Evolutionary conservation across 345 rosid genomes (phyloP), one percentile per base, ranked within the genome.

Genomic region (Bruguiera sexangula): DNA sequence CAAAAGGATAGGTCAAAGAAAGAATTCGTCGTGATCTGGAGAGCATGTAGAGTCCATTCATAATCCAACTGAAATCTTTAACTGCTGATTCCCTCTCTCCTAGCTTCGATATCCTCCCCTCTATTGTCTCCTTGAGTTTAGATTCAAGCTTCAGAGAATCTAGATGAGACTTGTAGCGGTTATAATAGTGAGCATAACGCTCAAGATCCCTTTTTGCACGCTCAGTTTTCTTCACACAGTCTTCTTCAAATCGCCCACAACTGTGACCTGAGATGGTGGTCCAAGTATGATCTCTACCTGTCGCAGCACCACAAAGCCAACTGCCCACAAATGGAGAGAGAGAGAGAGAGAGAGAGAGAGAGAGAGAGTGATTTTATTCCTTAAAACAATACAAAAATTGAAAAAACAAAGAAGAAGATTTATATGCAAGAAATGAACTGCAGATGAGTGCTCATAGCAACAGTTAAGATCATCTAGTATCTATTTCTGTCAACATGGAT

Each of bases 271-370:
- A 56, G 65, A 94, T 94, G 30, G 76, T 78, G 13, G 82, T 64
- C 86, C 86, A 91, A 37, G 89, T 91, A 78, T 94, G 97, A 29
- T 70, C 84, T 60, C 71, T 76, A 53, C 98, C 97, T 9, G 95
- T 94, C 62, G 97, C 96, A 69, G 81, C 96, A 63, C 97, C 98
- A 76, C 98, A 94, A n/a, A 91, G 76, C 96, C 97, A 94, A 75
- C 96, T 93, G 60, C 13, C 16, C 29, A 27, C 26, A 56, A 56
- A 13, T 43, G 48, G 16, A 2, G 48, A 2, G 48, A 39, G 15
- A 39, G 48, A 39, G 48, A 39, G 48, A 36, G 39, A 36, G n/a
- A 22, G 37, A 53, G 10, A 3, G 50, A 0, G 15, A 3, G 16
- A 0, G 6, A 26, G 22, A 22, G 22, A 22, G 1, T 34, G 18